Conservation (phyloP, 371 early-diverging fungal species). For the Gilbertella persicaria region DNA sequence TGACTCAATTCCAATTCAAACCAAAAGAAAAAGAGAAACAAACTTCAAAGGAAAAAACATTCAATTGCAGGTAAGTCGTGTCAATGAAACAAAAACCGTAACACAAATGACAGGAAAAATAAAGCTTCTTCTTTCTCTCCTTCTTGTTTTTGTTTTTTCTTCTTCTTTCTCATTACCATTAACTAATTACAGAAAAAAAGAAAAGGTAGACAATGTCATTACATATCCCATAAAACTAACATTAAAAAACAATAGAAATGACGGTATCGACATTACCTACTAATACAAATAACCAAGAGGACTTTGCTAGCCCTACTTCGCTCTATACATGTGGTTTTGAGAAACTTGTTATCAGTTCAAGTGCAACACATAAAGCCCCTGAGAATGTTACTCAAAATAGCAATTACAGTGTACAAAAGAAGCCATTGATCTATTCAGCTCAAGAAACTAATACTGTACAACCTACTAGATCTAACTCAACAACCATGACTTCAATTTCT, state of each 20-base stretch:
- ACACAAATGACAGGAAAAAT: not conserved
- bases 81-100: not conserved
- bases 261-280: not conserved
- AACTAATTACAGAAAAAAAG: not conserved
- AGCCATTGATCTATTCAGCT: constrained; percentile 1
- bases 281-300: too few species aligned
- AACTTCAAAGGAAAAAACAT: not conserved
- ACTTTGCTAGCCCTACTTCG: too few species aligned
- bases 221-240: not conserved
- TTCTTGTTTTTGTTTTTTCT: constrained; percentile 1
- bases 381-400: not conserved
- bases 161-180: not conserved
- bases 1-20: too few species aligned
- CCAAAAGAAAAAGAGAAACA: too few species aligned
- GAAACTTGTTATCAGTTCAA: not conserved
- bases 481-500: too few species aligned
- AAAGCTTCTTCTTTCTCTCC: not conserved
- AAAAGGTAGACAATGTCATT: too few species aligned
- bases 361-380: constrained; percentile 1
- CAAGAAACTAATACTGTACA: constrained; percentile 4
- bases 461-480: not conserved
- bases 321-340: constrained; percentile 1
- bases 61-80: not conserved
- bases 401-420: not conserved
- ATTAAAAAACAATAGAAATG: not conserved